Evolutionary conservation across 352 stramenopile species (phyloP).

Genomic region (Saprolegnia diclina): DNA sequence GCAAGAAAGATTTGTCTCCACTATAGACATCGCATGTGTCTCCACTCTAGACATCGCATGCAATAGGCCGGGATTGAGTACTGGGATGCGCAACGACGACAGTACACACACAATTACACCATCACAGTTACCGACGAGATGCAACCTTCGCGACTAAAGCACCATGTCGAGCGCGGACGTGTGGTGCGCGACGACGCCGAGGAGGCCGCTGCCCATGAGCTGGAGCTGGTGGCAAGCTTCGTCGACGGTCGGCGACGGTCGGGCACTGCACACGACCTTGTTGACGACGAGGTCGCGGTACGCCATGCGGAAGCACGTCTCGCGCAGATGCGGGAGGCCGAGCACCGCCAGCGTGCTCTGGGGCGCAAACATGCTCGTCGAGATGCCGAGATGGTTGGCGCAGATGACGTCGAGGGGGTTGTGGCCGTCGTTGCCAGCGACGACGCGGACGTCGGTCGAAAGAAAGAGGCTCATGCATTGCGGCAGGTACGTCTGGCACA

Average conservation of each 20-base stretch:
- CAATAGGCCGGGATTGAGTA: too few species aligned
- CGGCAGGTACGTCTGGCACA: constrained; percentile 9
- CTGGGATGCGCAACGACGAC: too few species aligned
- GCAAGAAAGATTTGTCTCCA: too few species aligned
- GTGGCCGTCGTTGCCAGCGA: neutral
- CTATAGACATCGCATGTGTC: too few species aligned
- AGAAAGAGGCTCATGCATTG: neutral
- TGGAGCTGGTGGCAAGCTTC: constrained; percentile 10
- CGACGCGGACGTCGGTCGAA: neutral
- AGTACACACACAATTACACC: too few species aligned
- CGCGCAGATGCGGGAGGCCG: neutral
- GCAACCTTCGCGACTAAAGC: neutral
- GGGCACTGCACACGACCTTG: constrained; percentile 14
- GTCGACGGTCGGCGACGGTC: neutral
- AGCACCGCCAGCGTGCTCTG: constrained; percentile 14
- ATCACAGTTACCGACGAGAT: too few species aligned
- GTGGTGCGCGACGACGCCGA: constrained; percentile 13
- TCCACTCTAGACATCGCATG: too few species aligned
- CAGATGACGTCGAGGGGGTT: constrained; percentile 15
- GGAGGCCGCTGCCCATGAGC: constrained; percentile 9
- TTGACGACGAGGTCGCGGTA: neutral
- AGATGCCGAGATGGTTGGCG: constrained; percentile 10
- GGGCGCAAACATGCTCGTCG: constrained; percentile 4
- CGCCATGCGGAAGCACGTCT: constrained; percentile 5
- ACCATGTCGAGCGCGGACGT: constrained; percentile 10